Percentiles rank a stretch among this genome's conserved stretches.
phyloP scores from a whole-genome alignment of 768 basidiomycete genomes.

The Glaciozyma martinii region DNA sequence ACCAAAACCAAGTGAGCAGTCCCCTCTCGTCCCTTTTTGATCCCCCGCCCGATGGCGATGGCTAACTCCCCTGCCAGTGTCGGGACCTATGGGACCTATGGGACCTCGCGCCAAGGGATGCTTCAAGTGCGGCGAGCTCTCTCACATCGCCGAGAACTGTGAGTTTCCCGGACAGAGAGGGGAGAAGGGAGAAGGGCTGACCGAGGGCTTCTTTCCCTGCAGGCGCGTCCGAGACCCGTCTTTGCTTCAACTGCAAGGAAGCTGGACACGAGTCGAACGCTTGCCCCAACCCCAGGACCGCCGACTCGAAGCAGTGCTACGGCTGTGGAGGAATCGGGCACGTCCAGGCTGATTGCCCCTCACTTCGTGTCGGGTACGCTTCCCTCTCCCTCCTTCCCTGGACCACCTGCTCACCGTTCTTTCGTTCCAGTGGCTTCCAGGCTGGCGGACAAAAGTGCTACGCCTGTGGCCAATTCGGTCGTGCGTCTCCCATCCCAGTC shows the following conservation, averaged over 20 bases:
- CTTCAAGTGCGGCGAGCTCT: slow-evolving; percentile 1
- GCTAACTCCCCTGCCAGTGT: background rate
- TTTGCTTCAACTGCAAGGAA: slow-evolving; percentile 31
- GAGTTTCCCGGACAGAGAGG: background rate
- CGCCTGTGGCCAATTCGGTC: slow-evolving; percentile 4
- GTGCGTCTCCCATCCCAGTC: background rate
- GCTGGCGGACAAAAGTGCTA: background rate
- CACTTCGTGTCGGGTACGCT: slow-evolving; percentile 7
- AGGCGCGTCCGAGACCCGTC: slow-evolving; percentile 11
- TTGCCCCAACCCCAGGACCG: slow-evolving; percentile 23
- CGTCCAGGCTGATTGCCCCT: slow-evolving; percentile 16
- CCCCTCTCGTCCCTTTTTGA: background rate
- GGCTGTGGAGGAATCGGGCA: slow-evolving; percentile 6
- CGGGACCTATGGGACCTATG: background rate
- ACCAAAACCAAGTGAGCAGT: background rate
- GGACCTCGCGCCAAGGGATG: background rate
- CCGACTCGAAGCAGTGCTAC: slow-evolving; percentile 28
- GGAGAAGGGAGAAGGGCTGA: slow-evolving; percentile 13
- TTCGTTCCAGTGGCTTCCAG: slow-evolving; percentile 1
- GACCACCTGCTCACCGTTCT: background rate
- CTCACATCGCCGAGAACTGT: background rate
- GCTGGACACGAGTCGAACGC: slow-evolving; percentile 29
- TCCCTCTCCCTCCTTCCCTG: background rate
- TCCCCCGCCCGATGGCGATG: background rate
- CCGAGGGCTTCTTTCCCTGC: slow-evolving; percentile 23